Percentiles rank a stretch among this genome's conserved stretches.
These are phyloP conservation scores for Trichoderma semiorbis DNA, from an alignment of 2,329 filamentous ascomycete species.

Conservation along the genomic window DNA sequence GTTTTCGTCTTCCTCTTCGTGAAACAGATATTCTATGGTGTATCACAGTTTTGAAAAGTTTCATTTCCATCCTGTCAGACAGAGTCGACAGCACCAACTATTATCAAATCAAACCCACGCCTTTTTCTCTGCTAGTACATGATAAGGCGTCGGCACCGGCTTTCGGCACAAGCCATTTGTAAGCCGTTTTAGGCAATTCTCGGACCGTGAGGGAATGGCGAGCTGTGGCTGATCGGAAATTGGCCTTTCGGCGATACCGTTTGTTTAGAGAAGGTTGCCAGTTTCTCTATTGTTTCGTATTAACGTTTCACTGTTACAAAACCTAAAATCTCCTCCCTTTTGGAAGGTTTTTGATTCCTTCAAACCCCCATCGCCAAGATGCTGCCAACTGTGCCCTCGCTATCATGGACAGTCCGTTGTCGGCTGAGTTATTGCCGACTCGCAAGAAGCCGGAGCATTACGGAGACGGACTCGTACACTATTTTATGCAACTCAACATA, in stretches of 20 bases:
- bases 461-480: not conserved
- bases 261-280: not conserved
- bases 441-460: not conserved
- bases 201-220: not conserved
- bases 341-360: not conserved
- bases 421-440: not conserved
- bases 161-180: not conserved
- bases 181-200: conserved; percentile 12
- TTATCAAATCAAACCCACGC: not conserved
- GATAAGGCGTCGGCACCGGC: conserved; percentile 3
- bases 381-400: not conserved
- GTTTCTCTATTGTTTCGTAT: not conserved
- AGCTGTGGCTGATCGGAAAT: not conserved
- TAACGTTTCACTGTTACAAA: not conserved
- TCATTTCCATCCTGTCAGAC: not conserved
- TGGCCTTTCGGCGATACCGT: not conserved
- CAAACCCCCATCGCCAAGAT: not conserved
- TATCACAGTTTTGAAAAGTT: not conserved
- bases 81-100: not conserved
- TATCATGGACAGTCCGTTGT: not conserved
- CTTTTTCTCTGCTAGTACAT: not conserved
- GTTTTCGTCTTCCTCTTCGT: not conserved
- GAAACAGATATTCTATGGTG: not conserved
- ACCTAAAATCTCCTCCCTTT: not conserved
- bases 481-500: conserved; percentile 11